phyloP scores from a whole-genome alignment of 179 eudicot genomes.

The Beta corolliflora region DNA sequence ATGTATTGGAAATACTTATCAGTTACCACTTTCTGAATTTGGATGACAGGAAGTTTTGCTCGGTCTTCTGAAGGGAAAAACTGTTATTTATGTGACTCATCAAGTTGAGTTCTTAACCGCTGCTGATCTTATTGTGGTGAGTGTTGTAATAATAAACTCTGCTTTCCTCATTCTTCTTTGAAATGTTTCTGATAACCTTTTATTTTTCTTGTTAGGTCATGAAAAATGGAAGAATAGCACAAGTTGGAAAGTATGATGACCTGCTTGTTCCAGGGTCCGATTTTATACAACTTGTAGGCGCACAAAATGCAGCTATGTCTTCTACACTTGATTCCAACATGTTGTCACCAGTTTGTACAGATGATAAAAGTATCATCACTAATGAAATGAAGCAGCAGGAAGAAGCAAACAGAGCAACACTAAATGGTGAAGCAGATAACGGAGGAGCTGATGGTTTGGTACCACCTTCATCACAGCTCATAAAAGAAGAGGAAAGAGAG shows the following conservation, averaged over 20 bases:
- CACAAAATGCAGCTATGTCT: neutral
- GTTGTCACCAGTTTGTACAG: neutral
- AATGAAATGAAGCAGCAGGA: neutral
- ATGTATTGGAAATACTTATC: neutral
- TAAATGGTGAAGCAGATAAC: neutral
- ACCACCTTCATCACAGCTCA: constrained; percentile 18
- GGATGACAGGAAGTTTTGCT: constrained; percentile 26
- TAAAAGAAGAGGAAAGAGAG: constrained; percentile 31
- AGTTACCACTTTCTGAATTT: neutral
- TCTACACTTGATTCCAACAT: neutral
- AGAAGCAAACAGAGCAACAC: too few species aligned
- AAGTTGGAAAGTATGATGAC: constrained; percentile 11
- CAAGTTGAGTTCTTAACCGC: constrained; percentile 29
- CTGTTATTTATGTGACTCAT: constrained; percentile 29
- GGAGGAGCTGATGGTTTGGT: neutral
- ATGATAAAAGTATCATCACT: neutral
- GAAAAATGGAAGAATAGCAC: constrained; percentile 26
- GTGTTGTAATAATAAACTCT: neutral
- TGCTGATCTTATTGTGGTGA: constrained; percentile 27
- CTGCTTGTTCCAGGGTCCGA: constrained; percentile 17
- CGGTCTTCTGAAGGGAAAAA: constrained; percentile 20
- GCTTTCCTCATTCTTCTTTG: neutral
- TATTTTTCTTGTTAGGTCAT: constrained; percentile 14
- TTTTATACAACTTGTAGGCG: constrained; percentile 11
- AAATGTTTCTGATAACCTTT: neutral